These are phyloP conservation scores for Phytopythium montanum DNA, from an alignment of 352 stramenopile species.

Conservation along the genomic window DNA sequence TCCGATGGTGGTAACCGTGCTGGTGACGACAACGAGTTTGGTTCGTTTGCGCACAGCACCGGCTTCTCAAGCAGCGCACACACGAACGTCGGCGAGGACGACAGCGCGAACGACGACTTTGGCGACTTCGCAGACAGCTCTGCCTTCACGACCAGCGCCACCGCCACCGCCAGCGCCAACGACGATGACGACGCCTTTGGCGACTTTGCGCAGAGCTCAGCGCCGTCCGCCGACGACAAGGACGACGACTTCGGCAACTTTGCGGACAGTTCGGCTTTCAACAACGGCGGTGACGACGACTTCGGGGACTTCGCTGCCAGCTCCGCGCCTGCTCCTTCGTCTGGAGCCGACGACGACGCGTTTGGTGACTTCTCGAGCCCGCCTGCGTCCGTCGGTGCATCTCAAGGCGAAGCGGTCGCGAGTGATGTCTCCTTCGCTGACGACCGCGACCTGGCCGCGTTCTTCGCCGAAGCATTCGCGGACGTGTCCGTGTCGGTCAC, in stretches of 20 bases:
- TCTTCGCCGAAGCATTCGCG: slow-evolving; percentile 2
- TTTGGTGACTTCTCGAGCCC: slow-evolving; percentile 27
- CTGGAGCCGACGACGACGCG: slow-evolving; percentile 15
- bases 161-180: neutral
- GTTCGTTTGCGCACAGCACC: slow-evolving; percentile 26
- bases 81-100: slow-evolving; percentile 1
- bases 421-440: neutral
- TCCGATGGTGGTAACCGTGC: neutral
- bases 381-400: neutral
- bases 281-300: slow-evolving; percentile 14
- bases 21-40: slow-evolving; percentile 33
- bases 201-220: slow-evolving; percentile 28
- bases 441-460: neutral
- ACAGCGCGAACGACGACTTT: slow-evolving; percentile 28
- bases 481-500: slow-evolving; percentile 7
- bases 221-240: neutral
- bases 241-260: slow-evolving; percentile 14
- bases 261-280: slow-evolving; percentile 10
- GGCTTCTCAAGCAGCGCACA: neutral
- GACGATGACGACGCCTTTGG: slow-evolving; percentile 26
- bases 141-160: neutral
- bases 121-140: slow-evolving; percentile 34
- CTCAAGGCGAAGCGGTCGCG: neutral
- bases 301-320: slow-evolving; percentile 40
- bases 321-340: slow-evolving; percentile 1